A percentile compares a stretch with the other conserved stretches of the same genome.
Conservation (phyloP, 345 rosid species). For the Rhodamnia argentea region DNA sequence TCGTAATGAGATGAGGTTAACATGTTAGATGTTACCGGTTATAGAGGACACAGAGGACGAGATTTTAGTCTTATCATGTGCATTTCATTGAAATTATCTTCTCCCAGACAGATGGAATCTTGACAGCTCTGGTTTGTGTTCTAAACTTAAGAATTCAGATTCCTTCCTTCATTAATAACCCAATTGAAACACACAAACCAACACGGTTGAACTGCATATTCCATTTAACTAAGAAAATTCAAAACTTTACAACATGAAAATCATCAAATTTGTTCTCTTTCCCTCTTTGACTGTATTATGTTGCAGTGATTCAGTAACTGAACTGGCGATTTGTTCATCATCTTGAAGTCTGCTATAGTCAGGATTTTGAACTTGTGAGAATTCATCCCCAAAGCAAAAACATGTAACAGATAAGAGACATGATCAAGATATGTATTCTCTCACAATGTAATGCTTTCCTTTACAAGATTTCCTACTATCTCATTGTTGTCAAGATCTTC, state of each 20-base stretch:
- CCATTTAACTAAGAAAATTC: no score
- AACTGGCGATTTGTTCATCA: background rate
- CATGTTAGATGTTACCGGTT: background rate
- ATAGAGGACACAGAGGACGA: background rate
- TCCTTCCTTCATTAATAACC: background rate
- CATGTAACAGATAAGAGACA: background rate
- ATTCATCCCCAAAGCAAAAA: background rate
- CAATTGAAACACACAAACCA: background rate
- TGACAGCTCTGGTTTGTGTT: background rate
- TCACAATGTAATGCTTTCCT: background rate
- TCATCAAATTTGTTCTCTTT: background rate
- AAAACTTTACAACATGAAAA: no score
- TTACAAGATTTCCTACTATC: background rate
- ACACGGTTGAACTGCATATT: background rate
- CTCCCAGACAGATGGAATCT: constrained; percentile 7
- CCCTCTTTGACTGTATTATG: background rate
- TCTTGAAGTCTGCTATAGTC: background rate
- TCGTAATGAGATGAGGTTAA: background rate
- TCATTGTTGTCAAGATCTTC: background rate
- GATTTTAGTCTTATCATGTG: background rate
- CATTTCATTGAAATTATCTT: background rate
- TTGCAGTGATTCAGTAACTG: background rate
- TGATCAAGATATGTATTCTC: background rate
- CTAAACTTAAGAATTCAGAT: background rate
- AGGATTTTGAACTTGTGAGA: background rate